Conservation (phyloP, 2,329 filamentous ascomycete genomes). For the Penicillium sp. region DNA sequence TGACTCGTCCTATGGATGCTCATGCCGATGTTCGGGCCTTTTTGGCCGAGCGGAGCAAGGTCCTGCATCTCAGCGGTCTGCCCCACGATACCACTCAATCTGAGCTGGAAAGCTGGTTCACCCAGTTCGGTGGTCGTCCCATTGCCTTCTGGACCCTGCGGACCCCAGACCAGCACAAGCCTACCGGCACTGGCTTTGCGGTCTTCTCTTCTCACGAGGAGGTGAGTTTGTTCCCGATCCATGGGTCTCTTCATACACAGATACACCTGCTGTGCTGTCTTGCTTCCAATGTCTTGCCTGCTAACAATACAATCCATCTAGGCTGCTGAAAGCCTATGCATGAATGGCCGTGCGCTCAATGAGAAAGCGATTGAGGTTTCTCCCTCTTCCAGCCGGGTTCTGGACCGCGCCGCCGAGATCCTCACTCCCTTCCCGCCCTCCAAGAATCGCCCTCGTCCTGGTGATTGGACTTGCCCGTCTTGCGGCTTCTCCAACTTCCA, state of each 20-base stretch:
- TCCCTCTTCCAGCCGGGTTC: conserved; percentile 90
- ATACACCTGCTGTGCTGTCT: conserved; percentile 4
- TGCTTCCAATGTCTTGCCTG: neutral
- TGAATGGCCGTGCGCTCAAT: conserved; percentile 97
- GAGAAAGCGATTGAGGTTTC: conserved; percentile 99
- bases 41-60: conserved; percentile 92
- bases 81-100: conserved; percentile 98
- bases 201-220: conserved; percentile 99
- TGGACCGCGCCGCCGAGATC: conserved; percentile 93
- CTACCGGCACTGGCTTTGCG: conserved; percentile 96
- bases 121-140: conserved; percentile 92
- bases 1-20: conserved; percentile 94
- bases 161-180: conserved; percentile 97
- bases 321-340: conserved; percentile 96
- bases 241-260: neutral
- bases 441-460: conserved; percentile 94
- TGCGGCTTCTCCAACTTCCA: conserved; percentile 99
- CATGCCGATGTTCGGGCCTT: conserved; percentile 95
- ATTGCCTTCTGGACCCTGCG: conserved; percentile 99
- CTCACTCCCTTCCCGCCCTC: conserved; percentile 95
- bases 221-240: conserved; percentile 54
- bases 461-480: conserved; percentile 98
- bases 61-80: conserved; percentile 94
- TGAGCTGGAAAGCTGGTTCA: conserved; percentile 99
- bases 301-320: conserved; percentile 17